Conservation (phyloP, 306 rosid genomes). For the Rosa lucieae region DNA sequence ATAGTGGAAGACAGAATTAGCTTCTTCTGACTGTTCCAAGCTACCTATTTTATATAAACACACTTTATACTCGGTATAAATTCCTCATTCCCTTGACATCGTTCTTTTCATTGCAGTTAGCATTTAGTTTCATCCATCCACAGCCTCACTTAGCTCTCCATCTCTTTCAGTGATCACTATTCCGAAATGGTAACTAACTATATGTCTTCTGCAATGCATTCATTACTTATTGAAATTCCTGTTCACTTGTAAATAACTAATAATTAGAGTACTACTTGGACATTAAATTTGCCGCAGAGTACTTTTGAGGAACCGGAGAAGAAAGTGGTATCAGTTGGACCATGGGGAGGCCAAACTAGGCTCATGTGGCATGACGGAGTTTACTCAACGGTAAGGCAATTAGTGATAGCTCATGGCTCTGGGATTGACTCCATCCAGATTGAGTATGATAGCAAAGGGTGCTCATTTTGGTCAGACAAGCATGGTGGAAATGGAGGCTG, state of each 20-base stretch:
- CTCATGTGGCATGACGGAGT: slow-evolving; percentile 67
- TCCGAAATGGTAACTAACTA: neutral
- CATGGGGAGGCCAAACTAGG: slow-evolving; percentile 78
- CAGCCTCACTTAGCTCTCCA: neutral
- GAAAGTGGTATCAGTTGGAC: slow-evolving; percentile 52
- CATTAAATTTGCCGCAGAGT: slow-evolving; percentile 5
- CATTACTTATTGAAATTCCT: neutral
- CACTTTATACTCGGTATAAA: neutral
- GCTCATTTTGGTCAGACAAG: slow-evolving; percentile 64
- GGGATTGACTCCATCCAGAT: slow-evolving; percentile 74
- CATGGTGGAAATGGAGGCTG: slow-evolving; percentile 84
- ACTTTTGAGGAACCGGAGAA: slow-evolving; percentile 25
- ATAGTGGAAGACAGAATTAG: slow-evolving; percentile 14
- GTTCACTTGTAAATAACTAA: neutral
- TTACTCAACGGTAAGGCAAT: slow-evolving; percentile 60
- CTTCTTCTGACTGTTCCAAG: neutral
- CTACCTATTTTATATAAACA: neutral
- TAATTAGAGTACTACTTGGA: neutral
- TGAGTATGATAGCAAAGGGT: slow-evolving; percentile 63
- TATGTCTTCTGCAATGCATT: neutral
- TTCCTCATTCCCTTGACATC: neutral
- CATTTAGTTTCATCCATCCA: neutral
- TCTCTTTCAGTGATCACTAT: neutral
- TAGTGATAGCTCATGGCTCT: slow-evolving; percentile 61
- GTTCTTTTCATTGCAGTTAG: neutral